Percentiles rank a stretch among this genome's conserved stretches.
phyloP scores from a whole-genome alignment of 192 early-diverging fungal species.

The Coemansia sp. region DNA sequence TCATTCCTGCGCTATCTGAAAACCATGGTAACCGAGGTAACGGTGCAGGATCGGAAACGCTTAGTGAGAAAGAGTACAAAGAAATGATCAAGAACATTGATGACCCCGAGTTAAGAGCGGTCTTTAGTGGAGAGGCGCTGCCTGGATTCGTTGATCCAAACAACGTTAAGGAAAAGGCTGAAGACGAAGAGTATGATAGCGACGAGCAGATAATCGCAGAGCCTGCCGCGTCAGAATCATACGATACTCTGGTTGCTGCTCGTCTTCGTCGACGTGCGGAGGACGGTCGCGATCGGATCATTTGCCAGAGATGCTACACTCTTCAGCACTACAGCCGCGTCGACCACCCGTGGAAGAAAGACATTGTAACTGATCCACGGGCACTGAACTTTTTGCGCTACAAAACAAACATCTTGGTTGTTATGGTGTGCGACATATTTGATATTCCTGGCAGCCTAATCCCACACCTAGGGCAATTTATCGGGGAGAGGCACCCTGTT shows the following conservation, averaged over 20 bases:
- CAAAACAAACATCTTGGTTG: conserved; percentile 53
- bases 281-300: conserved; percentile 44
- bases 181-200: neutral
- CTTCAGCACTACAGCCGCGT: conserved; percentile 59
- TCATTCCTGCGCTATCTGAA: conserved; percentile 11
- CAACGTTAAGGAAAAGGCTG: conserved; percentile 1
- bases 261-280: conserved; percentile 39
- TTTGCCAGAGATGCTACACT: conserved; percentile 70
- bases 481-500: conserved; percentile 57
- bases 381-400: conserved; percentile 60
- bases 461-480: conserved; percentile 51
- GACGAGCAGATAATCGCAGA: neutral
- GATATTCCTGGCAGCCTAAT: conserved; percentile 69
- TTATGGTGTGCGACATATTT: conserved; percentile 65
- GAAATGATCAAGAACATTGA: conserved; percentile 43
- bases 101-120: conserved; percentile 29
- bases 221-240: conserved; percentile 4
- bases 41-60: conserved; percentile 8
- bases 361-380: conserved; percentile 54
- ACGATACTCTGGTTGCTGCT: conserved; percentile 19
- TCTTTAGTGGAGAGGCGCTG: conserved; percentile 30
- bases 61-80: conserved; percentile 53
- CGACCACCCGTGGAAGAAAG: conserved; percentile 53
- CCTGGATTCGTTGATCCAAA: conserved; percentile 29
- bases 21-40: neutral